Evolutionary conservation across 176 grass and related monocot species (phyloP).

Genomic region (Ampelocalamus luodianensis): DNA sequence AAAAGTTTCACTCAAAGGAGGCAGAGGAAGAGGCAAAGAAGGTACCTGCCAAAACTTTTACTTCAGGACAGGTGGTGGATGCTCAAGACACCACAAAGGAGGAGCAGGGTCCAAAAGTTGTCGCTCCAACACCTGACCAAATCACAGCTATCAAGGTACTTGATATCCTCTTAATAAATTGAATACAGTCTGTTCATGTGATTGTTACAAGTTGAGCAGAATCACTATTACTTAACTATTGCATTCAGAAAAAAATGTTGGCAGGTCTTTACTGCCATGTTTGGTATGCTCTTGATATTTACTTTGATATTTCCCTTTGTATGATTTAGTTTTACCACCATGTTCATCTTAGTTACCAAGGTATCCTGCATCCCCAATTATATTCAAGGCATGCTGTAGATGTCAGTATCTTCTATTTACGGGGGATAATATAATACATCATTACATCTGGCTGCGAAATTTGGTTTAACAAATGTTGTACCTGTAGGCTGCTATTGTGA

Average conservation of each 20-base stretch:
- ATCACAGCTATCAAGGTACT: slow-evolving; percentile 99
- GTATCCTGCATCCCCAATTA: neutral
- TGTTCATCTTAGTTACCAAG: neutral
- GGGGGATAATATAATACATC: neutral
- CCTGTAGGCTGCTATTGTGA: slow-evolving; percentile 83
- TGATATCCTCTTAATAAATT: neutral
- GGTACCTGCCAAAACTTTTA: slow-evolving; percentile 83
- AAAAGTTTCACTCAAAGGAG: slow-evolving; percentile 86
- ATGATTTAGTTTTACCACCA: neutral
- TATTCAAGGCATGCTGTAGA: neutral
- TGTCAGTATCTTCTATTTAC: neutral
- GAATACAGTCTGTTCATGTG: neutral
- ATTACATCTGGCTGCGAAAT: neutral
- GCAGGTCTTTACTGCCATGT: slow-evolving; percentile 4
- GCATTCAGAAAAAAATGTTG: neutral
- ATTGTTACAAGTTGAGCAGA: neutral
- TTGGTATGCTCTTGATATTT: neutral
- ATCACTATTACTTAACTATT: neutral
- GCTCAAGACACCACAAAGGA: slow-evolving; percentile 50
- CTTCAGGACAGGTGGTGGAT: slow-evolving; percentile 52
- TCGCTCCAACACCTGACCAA: slow-evolving; percentile 85
- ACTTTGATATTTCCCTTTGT: neutral
- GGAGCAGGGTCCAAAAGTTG: slow-evolving; percentile 72
- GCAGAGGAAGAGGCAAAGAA: slow-evolving; percentile 94
- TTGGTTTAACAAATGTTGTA: slow-evolving; percentile 6